Evolutionary conservation across 2,329 filamentous ascomycete species (phyloP), one percentile per base, ranked within the genome.

Genomic region (Alternaria solani): DNA sequence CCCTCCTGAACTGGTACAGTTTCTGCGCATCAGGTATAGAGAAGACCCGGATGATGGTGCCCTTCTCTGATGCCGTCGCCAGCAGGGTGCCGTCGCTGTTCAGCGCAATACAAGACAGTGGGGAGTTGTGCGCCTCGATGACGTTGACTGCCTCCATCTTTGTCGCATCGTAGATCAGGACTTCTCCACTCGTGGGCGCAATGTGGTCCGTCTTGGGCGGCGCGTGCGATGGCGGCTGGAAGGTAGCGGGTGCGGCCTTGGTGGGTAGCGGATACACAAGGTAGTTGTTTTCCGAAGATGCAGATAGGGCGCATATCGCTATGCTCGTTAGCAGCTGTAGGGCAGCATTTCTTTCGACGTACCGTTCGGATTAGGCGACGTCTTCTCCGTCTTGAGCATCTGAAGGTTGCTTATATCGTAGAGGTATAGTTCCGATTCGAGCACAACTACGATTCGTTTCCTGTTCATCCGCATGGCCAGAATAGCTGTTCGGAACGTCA

Each of bases 361-460:
- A 85, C 88, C 88, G 65, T 88, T 89, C 1, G 94, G 92, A 73
- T 99, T 99, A 7, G 95, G 92, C 4, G 94, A 97, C 6, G 94
- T 98, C 60, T 93, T 89, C 66, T 98, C 96, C 6, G 93, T 96
- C 78, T 93, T 91, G 41, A 98, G 85, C 59, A 98, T 87, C 72
- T 91, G 94, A 94, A 99, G 98, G 76, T 97, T 98, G 80, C 94
- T 93, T 67, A 99, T 98, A 78, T 99, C 95, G 82, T 99, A 99
- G 49, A 99, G 86, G 80, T 98, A 99, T 64, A 98, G 96, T 77
- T 97, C 91, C 71, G 97, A 93, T 78, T 99, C 95, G 57, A 98
- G 86, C 14, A 98, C 90, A 32, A 99, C 94, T 12, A 95, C 93
- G 26, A 99, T 86, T 38, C 95, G 89, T 79, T 97, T 98, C 68